Percentiles rank a stretch among this genome's conserved stretches.
Evolutionary conservation across 106 monocot genomes (phyloP).

Genomic region (Phalaenopsis aphrodite): DNA sequence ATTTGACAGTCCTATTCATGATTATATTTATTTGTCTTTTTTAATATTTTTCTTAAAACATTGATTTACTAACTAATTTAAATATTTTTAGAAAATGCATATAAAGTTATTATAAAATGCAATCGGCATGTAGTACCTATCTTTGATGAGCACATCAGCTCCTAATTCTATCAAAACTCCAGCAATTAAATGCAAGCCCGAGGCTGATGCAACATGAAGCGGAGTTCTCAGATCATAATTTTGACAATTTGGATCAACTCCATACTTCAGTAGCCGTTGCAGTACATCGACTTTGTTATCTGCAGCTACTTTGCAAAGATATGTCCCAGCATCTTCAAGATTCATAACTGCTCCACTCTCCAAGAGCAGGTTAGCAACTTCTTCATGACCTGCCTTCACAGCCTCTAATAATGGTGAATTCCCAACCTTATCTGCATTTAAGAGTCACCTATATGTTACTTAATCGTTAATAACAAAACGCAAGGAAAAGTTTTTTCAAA

Average conservation of each 20-base stretch:
- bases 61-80: neutral
- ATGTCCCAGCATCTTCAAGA: constrained; percentile 56
- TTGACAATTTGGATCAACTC: constrained; percentile 61
- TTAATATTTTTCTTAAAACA: neutral
- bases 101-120: neutral
- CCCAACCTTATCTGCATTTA: constrained; percentile 55
- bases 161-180: constrained; percentile 42
- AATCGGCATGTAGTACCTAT: constrained; percentile 30
- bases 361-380: constrained; percentile 37
- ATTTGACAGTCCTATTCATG: too few relatives aligned
- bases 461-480: neutral
- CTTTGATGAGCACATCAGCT: constrained; percentile 48
- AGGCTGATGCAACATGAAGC: constrained; percentile 66
- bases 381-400: constrained; percentile 53
- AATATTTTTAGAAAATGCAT: neutral
- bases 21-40: too few relatives aligned
- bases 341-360: constrained; percentile 41
- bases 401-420: constrained; percentile 62
- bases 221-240: constrained; percentile 67
- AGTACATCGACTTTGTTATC: constrained; percentile 47
- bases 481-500: neutral
- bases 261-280: constrained; percentile 37
- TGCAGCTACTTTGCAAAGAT: constrained; percentile 44
- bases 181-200: constrained; percentile 61
- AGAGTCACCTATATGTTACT: neutral